Percentiles rank a stretch among this genome's conserved stretches.
Evolutionary conservation across 1,284 basidiomycete genomes (phyloP).

Genomic region (Heliocybe sulcata): DNA sequence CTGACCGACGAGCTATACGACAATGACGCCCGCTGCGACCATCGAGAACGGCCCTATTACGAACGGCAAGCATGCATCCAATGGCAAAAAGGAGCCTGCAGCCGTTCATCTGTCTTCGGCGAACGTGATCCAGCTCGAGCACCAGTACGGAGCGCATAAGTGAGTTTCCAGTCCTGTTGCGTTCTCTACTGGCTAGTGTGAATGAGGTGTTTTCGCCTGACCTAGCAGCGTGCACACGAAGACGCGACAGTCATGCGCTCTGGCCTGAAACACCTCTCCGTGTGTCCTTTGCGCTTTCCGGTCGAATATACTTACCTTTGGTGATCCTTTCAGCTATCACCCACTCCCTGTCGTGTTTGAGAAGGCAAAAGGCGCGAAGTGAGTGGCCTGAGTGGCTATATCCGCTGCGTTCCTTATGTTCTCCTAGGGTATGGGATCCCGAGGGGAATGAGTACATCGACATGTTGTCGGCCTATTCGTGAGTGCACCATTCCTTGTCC

Average conservation of each 20-base stretch:
- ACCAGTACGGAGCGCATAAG: slow-evolving; percentile 85
- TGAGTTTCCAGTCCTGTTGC: slow-evolving; percentile 34
- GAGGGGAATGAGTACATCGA: slow-evolving; percentile 92
- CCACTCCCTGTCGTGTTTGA: slow-evolving; percentile 95
- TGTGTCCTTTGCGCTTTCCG: slow-evolving; percentile 15
- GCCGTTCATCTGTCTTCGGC: slow-evolving; percentile 35
- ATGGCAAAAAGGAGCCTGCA: not conserved
- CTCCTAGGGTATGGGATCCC: slow-evolving; percentile 85
- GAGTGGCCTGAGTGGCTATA: slow-evolving; percentile 25
- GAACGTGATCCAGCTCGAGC: slow-evolving; percentile 77
- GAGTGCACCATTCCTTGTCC: slow-evolving; percentile 28
- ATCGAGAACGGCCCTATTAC: too few relatives aligned
- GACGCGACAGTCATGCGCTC: not conserved
- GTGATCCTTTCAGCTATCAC: slow-evolving; percentile 75
- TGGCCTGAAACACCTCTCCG: not conserved
- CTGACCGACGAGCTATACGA: too few relatives aligned
- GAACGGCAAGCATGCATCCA: not conserved
- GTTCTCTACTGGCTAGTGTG: slow-evolving; percentile 7
- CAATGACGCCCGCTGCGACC: too few relatives aligned
- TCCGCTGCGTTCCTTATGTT: slow-evolving; percentile 10
- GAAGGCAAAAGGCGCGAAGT: slow-evolving; percentile 83
- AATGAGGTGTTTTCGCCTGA: slow-evolving; percentile 6
- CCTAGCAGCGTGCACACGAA: slow-evolving; percentile 4
- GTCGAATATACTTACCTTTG: slow-evolving; percentile 8
- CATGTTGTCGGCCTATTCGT: slow-evolving; percentile 97